Base-by-base conservation (phyloP, 1,139 yeast genomes). In the Sugiyamaella castrensis region DNA sequence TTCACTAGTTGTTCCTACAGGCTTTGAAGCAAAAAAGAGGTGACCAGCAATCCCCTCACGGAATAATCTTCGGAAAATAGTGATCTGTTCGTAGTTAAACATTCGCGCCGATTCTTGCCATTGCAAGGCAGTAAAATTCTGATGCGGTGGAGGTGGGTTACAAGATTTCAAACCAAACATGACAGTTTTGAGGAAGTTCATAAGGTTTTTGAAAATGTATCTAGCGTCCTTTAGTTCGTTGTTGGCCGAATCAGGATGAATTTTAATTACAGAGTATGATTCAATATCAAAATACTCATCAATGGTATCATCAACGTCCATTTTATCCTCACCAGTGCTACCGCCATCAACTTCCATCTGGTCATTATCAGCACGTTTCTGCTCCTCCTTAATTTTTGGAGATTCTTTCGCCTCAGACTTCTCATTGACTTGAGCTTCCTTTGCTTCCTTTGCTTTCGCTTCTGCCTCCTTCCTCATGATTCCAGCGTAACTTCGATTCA, bases 41-140 rank as follows among this genome's bases (percentile, higher is more conserved):
- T 91, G 76, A 27, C 97, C 96, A 36, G 81, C 70, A 28, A 91
- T 81, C 40, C 96, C 94, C 58, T 94, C 96, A 56, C 87, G 77
- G 68, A 89, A 89, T 40, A 94, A 73, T 13, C 78, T 79, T 53
- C 89, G 76, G 59, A 92, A 79, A 12, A 92, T 81, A 44, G 80
- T 74, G 24, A 91, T 84, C 63, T 92, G 98, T 65, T 91, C 97
- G 57, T 74, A 80, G 5, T 87, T 82, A 54, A 86, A 83, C 31
- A 87, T 80, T 56, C 95, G 80, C 0, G 97, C 96, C 11, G 87
- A 79, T 55, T 88, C 95, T 55, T 86, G 83, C 98, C 98, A 92
- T 37, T 82, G 81, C 40, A 80, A 80, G 19, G 82, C 79, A 27
- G 81, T 75, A 47, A 78, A 82, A 40, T 80, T 79, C 8, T 87